Base-by-base conservation (phyloP, 495 filamentous ascomycete species). In the Xanthoparmelia taractica region DNA sequence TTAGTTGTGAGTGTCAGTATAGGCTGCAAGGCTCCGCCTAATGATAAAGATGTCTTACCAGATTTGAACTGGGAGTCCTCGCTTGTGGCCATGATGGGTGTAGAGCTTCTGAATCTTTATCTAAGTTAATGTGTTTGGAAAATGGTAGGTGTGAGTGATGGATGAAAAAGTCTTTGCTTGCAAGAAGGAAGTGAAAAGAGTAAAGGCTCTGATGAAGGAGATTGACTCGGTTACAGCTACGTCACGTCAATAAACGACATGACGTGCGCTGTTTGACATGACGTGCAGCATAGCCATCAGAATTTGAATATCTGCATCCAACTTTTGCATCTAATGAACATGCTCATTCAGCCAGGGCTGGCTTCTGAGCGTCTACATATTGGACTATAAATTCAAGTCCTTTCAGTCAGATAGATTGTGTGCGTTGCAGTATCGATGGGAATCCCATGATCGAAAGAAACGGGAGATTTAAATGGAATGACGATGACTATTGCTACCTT, bases 41-140 rank as follows among this genome's bases (percentile, higher is more conserved):
- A 17, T 56, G 29, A 10, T 17, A 10, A 10, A 11, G 20, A 23
- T 37, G 7, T 47, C 76, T 62, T 71, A 84, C 82, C 82, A 29
- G 72, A 69, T 55, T 81, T 74, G 68, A 85, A 86, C 67, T 84
- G 82, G 45, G 78, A 75, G 60, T 78, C 67, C 27, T 76, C 69
- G 68, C 75, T 72, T 27, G 64, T 73, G 64, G 61, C 36, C 74
- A 69, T 75, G 57, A 40, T 65, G 61, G 17, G 1, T 54, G 45
- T 41, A 57, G 12, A 27, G 23, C 15, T 47, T 40, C 29, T 31
- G 27, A 11, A 37, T n/a, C 4, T 52, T 13, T 23, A 31, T 64
- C n/a, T 34, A 20, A 48, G 23, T 3, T 3, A 10, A 50, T 2
- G 1, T 27, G 4, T 27, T 7, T 29, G 11, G 4, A 4, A 8